Conservation (phyloP, 148 eudicot species). For the Camellia granthamiana region DNA sequence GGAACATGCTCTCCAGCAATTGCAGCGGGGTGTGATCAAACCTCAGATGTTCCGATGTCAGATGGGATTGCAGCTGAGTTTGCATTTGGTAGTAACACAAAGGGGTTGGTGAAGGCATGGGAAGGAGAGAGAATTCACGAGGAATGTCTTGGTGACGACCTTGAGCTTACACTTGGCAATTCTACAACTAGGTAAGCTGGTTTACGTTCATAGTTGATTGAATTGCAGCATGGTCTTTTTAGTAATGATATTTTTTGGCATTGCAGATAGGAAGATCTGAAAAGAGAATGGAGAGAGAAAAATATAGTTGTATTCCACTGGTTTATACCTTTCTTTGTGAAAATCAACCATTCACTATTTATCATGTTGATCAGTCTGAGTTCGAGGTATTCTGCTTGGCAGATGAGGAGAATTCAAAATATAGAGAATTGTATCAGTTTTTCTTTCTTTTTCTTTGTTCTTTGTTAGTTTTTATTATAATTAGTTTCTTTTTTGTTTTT, state of each 20-base stretch:
- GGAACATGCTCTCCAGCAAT: slow-evolving; percentile 91
- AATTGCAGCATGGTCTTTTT: neutral
- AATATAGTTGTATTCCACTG: slow-evolving; percentile 13
- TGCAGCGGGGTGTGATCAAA: slow-evolving; percentile 55
- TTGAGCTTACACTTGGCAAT: slow-evolving; percentile 86
- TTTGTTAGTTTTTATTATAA: too few relatives aligned
- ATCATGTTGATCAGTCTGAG: slow-evolving; percentile 5
- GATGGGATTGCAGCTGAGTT: slow-evolving; percentile 84
- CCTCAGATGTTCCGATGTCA: slow-evolving; percentile 78
- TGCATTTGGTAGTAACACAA: slow-evolving; percentile 70
- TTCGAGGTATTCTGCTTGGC: slow-evolving; percentile 15
- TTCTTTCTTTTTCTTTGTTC: neutral
- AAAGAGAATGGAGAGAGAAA: slow-evolving; percentile 7
- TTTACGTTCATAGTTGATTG: neutral
- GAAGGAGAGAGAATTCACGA: slow-evolving; percentile 96
- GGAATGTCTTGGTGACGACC: slow-evolving; percentile 94
- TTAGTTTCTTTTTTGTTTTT: neutral
- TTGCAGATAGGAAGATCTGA: slow-evolving; percentile 28
- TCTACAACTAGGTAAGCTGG: slow-evolving; percentile 51
- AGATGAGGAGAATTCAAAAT: slow-evolving; percentile 2
- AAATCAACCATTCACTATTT: neutral
- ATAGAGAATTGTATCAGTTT: neutral
- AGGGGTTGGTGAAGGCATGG: slow-evolving; percentile 80
- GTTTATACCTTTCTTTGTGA: slow-evolving; percentile 18
- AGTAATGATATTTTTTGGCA: slow-evolving; percentile 7